Conservation (phyloP, 108 stramenopile genomes). For the Skeletonema potamos region DNA sequence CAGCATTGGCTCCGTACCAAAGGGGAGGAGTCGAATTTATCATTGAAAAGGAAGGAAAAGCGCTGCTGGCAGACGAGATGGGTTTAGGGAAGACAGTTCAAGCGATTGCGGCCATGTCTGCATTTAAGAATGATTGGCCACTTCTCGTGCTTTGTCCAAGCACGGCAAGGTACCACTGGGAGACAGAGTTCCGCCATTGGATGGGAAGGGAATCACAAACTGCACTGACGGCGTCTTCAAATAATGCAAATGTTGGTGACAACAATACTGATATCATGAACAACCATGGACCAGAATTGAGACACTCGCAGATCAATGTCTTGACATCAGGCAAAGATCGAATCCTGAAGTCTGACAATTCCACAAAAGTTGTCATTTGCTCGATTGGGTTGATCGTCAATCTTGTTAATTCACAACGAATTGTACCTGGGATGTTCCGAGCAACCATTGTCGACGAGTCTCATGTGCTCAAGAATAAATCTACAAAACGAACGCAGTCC, state of each 20-base stretch:
- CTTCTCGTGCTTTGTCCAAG: slow-evolving; percentile 89
- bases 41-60: slow-evolving; percentile 76
- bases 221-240: slow-evolving; percentile 18
- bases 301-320: slow-evolving; percentile 70
- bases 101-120: slow-evolving; percentile 84
- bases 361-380: slow-evolving; percentile 75
- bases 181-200: slow-evolving; percentile 88
- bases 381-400: slow-evolving; percentile 81
- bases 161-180: slow-evolving; percentile 94
- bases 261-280: neutral
- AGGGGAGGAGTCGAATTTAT: slow-evolving; percentile 86
- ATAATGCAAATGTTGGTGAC: neutral
- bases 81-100: slow-evolving; percentile 91
- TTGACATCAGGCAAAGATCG: slow-evolving; percentile 61
- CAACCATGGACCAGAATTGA: slow-evolving; percentile 12
- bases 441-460: slow-evolving; percentile 95
- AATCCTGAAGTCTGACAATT: slow-evolving; percentile 43
- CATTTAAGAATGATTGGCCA: slow-evolving; percentile 91
- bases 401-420: slow-evolving; percentile 48
- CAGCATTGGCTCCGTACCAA: slow-evolving; percentile 82
- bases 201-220: slow-evolving; percentile 47
- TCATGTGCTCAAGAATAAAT: slow-evolving; percentile 93
- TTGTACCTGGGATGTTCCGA: slow-evolving; percentile 71
- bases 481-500: slow-evolving; percentile 76
- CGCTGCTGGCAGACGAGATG: slow-evolving; percentile 85